phyloP scores from a whole-genome alignment of 192 early-diverging fungal species.

The Linnemannia zychae region DNA sequence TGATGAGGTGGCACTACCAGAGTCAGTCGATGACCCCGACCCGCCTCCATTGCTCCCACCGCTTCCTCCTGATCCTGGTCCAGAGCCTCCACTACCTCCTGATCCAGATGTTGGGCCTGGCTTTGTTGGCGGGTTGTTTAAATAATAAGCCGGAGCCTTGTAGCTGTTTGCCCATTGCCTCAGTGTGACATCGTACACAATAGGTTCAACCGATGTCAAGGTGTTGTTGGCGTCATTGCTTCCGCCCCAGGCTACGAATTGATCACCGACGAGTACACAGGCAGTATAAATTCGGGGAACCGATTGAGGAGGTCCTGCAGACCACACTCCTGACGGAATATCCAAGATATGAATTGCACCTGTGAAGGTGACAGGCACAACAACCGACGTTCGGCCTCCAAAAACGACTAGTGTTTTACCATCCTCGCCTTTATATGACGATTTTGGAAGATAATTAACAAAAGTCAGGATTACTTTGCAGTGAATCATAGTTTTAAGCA shows the following conservation, averaged over 20 bases:
- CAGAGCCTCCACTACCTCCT: not conserved
- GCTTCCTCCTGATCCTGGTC: not conserved
- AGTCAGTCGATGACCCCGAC: not conserved
- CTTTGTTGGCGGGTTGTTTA: conserved; percentile 3
- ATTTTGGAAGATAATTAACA: not conserved
- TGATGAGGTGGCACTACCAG: not conserved
- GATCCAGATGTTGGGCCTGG: not conserved
- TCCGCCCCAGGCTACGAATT: conserved; percentile 24
- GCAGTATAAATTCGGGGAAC: conserved; percentile 16
- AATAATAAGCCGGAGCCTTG: conserved; percentile 12
- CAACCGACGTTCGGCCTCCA: conserved; percentile 17
- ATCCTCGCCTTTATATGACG: not conserved
- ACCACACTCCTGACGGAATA: conserved; percentile 6
- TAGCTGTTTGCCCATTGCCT: conserved; percentile 17
- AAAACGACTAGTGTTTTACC: conserved; percentile 8
- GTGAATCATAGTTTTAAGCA: not conserved
- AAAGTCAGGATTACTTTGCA: not conserved
- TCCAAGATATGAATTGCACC: conserved; percentile 9
- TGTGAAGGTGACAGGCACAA: conserved; percentile 10
- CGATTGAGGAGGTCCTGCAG: not conserved
- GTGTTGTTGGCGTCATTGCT: conserved; percentile 14
- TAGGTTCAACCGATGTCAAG: not conserved
- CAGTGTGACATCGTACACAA: conserved; percentile 19
- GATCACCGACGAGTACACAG: conserved; percentile 11
- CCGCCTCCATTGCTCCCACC: not conserved